Base-by-base conservation (phyloP, 2,329 filamentous ascomycete species). In the Botrytis pseudocinerea region DNA sequence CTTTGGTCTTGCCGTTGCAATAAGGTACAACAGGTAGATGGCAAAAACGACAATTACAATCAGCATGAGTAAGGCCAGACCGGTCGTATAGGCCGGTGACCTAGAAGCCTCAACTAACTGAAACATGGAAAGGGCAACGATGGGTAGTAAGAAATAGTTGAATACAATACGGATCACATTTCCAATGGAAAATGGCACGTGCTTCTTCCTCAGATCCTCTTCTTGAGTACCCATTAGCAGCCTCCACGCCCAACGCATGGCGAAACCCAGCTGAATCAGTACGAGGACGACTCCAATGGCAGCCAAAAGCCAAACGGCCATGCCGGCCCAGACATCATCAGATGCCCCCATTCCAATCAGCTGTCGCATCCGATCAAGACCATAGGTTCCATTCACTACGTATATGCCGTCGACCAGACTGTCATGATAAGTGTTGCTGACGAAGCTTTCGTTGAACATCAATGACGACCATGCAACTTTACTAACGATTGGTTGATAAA, bases 371-470 rank as follows among this genome's bases (percentile, higher is more conserved):
- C 88, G 86, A 75, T 96, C 91, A 66, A 99, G 84, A 42, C 96
- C 96, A 78, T 95, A 95, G 3, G 87, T 90, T 46, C 90, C 91
- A 78, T 94, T 91, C 63, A 91, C 91, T 70, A 90, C 86, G 82
- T 98, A 98, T n/a, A 99, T 88, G 54, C 95, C 95, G 81, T 98
- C 95, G 16, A 90, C 84, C 22, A 97, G 82, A 75, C 89, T 91
- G 75, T 90, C 85, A 10, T 91, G 89, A 44, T 87, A 84, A 20
- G 88, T 88, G 51, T 91, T 84, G 79, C 89, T 92, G 74, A 97
- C 91, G 78, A 97, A 93, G 82, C 92, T 97, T 77, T 96, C 86
- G 80, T 98, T 97, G 85, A 98, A 98, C 87, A 98, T 92, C 74
- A 99, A 88, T 8, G 90, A 84, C 1, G 95, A 96, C 96, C 96